These are phyloP conservation scores for Plasmodium vinckei DNA, from an alignment of 169 alveolate genomes.

Conservation along the genomic window DNA sequence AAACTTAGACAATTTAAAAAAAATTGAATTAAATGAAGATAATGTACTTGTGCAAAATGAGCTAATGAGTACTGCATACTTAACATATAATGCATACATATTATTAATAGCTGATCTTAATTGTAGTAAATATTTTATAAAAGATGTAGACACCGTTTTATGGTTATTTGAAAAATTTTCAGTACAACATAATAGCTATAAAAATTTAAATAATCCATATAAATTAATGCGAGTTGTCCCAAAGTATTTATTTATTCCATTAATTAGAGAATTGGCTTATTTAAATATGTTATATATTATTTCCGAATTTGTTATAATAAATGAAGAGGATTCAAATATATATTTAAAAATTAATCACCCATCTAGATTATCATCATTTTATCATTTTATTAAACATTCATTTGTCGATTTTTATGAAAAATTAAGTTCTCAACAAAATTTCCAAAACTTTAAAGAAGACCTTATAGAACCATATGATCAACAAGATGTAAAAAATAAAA, in stretches of 20 bases:
- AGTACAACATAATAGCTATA: slow-evolving; percentile 50
- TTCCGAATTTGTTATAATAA: slow-evolving; percentile 57
- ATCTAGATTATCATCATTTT: slow-evolving; percentile 83
- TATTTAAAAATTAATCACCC: slow-evolving; percentile 81
- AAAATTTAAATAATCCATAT: slow-evolving; percentile 54
- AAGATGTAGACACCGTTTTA: slow-evolving; percentile 73
- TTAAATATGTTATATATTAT: slow-evolving; percentile 83
- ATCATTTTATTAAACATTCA: slow-evolving; percentile 83
- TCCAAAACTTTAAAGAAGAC: slow-evolving; percentile 59
- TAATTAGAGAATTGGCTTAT: slow-evolving; percentile 83
- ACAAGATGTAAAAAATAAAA: slow-evolving; percentile 4
- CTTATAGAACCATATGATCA: slow-evolving; percentile 26
- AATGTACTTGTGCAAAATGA: slow-evolving; percentile 33
- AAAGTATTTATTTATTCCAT: slow-evolving; percentile 84
- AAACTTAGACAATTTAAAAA: slow-evolving; percentile 63
- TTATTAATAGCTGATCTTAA: slow-evolving; percentile 73
- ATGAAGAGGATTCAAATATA: slow-evolving; percentile 73
- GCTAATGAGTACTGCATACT: slow-evolving; percentile 39
- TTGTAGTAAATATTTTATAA: slow-evolving; percentile 75
- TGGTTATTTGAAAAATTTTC: slow-evolving; percentile 84
- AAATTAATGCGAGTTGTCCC: slow-evolving; percentile 77
- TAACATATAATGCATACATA: slow-evolving; percentile 79
- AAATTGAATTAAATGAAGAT: slow-evolving; percentile 44
- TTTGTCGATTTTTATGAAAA: slow-evolving; percentile 73
- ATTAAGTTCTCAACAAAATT: slow-evolving; percentile 37